Evolutionary conservation across 2,329 filamentous ascomycete species (phyloP), one percentile per base, ranked within the genome.

Genomic region (Clonostachys rhizophaga): DNA sequence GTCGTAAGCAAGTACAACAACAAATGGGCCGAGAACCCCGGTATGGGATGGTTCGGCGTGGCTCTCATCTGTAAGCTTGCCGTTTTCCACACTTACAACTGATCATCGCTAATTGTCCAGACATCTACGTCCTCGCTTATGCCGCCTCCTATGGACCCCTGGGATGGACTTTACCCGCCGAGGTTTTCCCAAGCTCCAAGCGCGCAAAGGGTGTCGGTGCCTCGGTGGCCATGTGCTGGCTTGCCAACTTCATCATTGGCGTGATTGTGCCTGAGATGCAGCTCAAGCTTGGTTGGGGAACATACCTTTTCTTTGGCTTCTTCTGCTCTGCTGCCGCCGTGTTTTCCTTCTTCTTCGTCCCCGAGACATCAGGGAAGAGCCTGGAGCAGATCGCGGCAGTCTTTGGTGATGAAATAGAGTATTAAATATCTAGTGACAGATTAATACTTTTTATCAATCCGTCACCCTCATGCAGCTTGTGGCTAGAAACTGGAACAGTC

Each of bases 121-220:
- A 39, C 12, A 39, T 39, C 10, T 83, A 81, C 57, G 83, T 84
- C 71, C 58, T 81, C 39, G 63, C 68, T 3, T 87, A 84, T 50
- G 81, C 80, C 3, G 74, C 72, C 1, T 74, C 73, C 1, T 86
- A 78, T 75, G 77, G 75, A 0, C 74, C 75, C 3, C 68, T 78
- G 0, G 69, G 66, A 2, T 77, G 69, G 73, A 69, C 65, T 4
- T 60, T 75, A 53, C 60, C 74, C 0, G 58, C 71, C 7, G 83
- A 87, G 55, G 78, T 86, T 10, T 87, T 85, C 58, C 78, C 83
- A 0, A 74, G 72, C 1, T 78, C 75, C 4, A 66, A 84, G 2
- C 70, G 83, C 9, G 80, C 82, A 2, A 86, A 87, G 58, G 83
- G 83, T 24, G 78, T 83, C 4, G 78, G 81, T 39, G 36, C 36